Evolutionary conservation across 805 yeast species (phyloP), one percentile per base, ranked within the genome.

Genomic region (Jamesozyma gamospora): DNA sequence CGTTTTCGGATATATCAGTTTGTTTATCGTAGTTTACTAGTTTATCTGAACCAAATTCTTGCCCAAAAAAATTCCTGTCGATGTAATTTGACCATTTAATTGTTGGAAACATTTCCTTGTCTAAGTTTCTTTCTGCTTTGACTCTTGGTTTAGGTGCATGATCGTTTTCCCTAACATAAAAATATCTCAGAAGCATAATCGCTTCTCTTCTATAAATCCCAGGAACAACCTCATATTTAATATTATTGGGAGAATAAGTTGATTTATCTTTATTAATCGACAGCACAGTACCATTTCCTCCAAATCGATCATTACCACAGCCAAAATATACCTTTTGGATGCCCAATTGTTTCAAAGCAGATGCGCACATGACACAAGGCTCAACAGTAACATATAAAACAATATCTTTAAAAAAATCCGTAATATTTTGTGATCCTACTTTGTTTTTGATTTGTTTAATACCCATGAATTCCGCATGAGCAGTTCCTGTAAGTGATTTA

Each of bases 291-390:
- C 97, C 97, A 58, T 88, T 88, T 0, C 98, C 97, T 0, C 98
- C 98, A 63, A 92, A 92, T 34, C 97, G 63, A 46, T 90, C 97
- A 57, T 92, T 92, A 0, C 86, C 92, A 53, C 96, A 88, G 0
- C 98, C 97, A 53, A 85, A 92, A 34, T 78, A 77, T 1, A 90
- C 95, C 31, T 67, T 66, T 25, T 74, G 62, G 10, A 92, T 75
- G 1, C 82, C 80, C 34, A 88, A 58, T 50, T 92, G 98, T 42
- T 88, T 71, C 31, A 92, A 62, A 2, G 95, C 87, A 31, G 92
- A 77, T 0, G 96, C 97, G 65, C 98, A 92, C 98, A 92, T 92
- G 7, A 92, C 82, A 56, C 98, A 92, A 0, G 98, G 98, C 60
- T 92, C 98, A 0, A 92, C 96, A 0, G 97, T 87, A 19, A 92